phyloP scores from a whole-genome alignment of 2,329 filamentous ascomycete species.

The Dactylellina parvicollis region DNA sequence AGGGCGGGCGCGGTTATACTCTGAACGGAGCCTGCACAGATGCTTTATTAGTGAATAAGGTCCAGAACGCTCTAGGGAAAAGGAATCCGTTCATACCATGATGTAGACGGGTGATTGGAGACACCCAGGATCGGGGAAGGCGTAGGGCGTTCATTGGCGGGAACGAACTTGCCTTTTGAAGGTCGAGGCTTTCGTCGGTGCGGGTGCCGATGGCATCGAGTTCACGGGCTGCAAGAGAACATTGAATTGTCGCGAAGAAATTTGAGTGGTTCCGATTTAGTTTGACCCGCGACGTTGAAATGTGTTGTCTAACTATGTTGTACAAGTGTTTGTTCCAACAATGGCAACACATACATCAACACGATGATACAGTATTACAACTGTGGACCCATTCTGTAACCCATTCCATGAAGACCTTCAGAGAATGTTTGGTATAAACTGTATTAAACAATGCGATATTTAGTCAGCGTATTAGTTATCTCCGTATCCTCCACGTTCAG shows the following conservation, averaged over 20 bases:
- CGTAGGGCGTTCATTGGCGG: conserved; percentile 40
- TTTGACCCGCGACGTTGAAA: background rate
- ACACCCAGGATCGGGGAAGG: conserved; percentile 23
- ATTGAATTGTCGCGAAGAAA: conserved; percentile 18
- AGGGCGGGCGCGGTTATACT: conserved; percentile 18
- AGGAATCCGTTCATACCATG: conserved; percentile 24
- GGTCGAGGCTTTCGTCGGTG: conserved; percentile 15
- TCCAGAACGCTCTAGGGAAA: background rate
- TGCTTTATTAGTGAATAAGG: background rate
- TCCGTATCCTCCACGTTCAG: no score
- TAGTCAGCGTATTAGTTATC: no score
- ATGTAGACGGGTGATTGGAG: conserved; percentile 18
- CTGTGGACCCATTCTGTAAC: no score
- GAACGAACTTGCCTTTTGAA: conserved; percentile 22
- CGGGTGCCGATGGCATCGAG: conserved; percentile 18
- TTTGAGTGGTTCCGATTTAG: conserved; percentile 7
- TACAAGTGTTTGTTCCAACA: conserved; percentile 34
- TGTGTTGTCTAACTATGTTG: conserved; percentile 11
- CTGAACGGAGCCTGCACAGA: conserved; percentile 11
- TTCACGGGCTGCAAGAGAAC: background rate
- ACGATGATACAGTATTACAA: no score
- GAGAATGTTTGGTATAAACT: no score
- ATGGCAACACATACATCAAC: conserved; percentile 12
- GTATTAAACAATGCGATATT: no score
- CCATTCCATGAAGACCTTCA: background rate